These are phyloP conservation scores for Picea abies DNA, from an alignment of 83 land plant genomes.

Conservation along the genomic window DNA sequence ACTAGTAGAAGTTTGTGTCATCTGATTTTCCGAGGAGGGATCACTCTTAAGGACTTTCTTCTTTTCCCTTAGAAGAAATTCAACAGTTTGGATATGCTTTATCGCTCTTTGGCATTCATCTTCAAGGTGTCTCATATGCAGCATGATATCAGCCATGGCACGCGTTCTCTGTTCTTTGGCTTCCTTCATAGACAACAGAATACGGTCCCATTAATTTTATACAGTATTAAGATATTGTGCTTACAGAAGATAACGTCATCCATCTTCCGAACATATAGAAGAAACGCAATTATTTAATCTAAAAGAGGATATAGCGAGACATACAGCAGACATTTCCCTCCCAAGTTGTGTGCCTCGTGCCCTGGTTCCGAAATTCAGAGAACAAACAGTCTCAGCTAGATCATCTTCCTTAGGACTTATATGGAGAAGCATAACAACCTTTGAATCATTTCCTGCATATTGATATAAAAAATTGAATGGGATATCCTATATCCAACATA, in stretches of 20 bases:
- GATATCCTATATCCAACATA: conserved; percentile 5
- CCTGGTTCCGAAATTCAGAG: conserved; percentile 79
- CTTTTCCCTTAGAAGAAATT: conserved; percentile 46
- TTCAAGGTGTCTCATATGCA: conserved; percentile 57
- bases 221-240: neutral
- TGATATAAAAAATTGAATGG: neutral
- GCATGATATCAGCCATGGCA: conserved; percentile 34
- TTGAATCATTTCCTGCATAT: conserved; percentile 71
- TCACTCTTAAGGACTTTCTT: conserved; percentile 31
- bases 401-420: conserved; percentile 75
- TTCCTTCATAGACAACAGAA: conserved; percentile 31
- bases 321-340: conserved; percentile 56
- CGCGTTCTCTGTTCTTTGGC: conserved; percentile 49
- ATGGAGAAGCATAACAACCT: conserved; percentile 87
- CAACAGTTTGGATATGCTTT: conserved; percentile 46
- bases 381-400: conserved; percentile 77
- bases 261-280: neutral
- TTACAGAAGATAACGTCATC: neutral
- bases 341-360: conserved; percentile 61
- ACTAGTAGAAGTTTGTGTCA: conserved; percentile 4
- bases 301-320: neutral
- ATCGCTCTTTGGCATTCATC: conserved; percentile 50
- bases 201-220: neutral
- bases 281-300: neutral
- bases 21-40: conserved; percentile 19